phyloP scores from a whole-genome alignment of 2,329 filamentous ascomycete species.

The Sarocladium kiliense region DNA sequence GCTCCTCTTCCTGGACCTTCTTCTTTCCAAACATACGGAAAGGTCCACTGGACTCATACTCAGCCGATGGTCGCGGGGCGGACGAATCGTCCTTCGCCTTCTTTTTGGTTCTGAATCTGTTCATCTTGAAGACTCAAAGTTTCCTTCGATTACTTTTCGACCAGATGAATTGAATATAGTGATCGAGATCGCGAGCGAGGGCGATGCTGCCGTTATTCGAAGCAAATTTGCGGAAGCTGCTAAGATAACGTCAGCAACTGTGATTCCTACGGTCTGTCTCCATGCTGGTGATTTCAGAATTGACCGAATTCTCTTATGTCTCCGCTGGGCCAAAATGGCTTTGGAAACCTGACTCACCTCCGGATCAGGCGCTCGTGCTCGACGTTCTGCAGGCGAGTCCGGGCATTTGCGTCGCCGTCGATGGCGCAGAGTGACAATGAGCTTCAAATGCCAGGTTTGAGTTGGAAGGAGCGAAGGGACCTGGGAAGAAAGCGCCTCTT shows the following conservation, averaged over 20 bases:
- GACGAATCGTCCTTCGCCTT: constrained; percentile 55
- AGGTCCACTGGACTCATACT: constrained; percentile 47
- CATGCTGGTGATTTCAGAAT: too few species aligned
- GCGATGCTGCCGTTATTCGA: too few species aligned
- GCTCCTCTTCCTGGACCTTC: constrained; percentile 52
- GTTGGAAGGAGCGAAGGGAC: not conserved
- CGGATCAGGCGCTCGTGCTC: constrained; percentile 1
- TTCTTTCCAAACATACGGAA: constrained; percentile 52
- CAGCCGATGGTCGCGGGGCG: constrained; percentile 45
- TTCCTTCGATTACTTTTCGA: not conserved
- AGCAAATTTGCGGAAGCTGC: too few species aligned
- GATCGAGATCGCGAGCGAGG: too few species aligned
- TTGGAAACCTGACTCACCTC: not conserved
- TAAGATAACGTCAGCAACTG: too few species aligned
- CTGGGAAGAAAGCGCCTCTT: not conserved
- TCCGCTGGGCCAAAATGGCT: too few species aligned
- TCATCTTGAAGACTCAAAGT: constrained; percentile 47
- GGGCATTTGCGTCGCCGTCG: constrained; percentile 6
- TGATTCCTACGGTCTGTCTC: too few species aligned
- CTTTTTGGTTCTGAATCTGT: constrained; percentile 71
- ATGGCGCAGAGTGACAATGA: not conserved
- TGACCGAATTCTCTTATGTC: too few species aligned
- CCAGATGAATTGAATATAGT: too few species aligned
- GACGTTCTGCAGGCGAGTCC: not conserved
- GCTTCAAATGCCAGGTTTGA: not conserved